Evolutionary conservation across 768 basidiomycete species (phyloP).

Genomic region (Boletus coccyginus): DNA sequence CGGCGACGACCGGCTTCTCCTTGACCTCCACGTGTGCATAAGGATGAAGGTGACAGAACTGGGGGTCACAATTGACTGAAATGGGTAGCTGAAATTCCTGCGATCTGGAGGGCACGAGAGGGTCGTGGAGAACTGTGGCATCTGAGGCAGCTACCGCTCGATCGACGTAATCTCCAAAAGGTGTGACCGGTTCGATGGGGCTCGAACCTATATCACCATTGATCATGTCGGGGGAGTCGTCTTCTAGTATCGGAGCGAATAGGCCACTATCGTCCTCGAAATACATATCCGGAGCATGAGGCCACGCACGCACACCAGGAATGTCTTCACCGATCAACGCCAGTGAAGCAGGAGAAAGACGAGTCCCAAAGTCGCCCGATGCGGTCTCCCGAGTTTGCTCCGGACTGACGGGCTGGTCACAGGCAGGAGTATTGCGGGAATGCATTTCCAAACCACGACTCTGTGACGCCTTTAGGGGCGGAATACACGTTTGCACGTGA

Average conservation of each 20-base stretch:
- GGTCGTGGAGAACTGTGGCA: slow-evolving; percentile 24
- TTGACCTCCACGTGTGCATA: slow-evolving; percentile 17
- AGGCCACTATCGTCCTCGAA: slow-evolving; percentile 32
- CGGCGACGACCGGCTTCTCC: slow-evolving; percentile 36
- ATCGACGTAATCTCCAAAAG: slow-evolving; percentile 75
- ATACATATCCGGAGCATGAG: slow-evolving; percentile 17
- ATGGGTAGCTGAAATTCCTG: slow-evolving; percentile 19
- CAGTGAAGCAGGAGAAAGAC: slow-evolving; percentile 5
- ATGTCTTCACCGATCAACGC: slow-evolving; percentile 10
- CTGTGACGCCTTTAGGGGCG: slow-evolving; percentile 51
- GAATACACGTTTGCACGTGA: slow-evolving; percentile 81
- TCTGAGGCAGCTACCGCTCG: slow-evolving; percentile 55
- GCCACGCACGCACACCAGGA: slow-evolving; percentile 13
- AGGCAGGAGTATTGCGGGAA: slow-evolving; percentile 24
- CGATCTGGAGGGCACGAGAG: slow-evolving; percentile 15
- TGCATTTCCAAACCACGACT: slow-evolving; percentile 14
- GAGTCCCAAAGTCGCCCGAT: not conserved
- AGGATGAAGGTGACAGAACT: slow-evolving; percentile 22
- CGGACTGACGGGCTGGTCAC: slow-evolving; percentile 21
- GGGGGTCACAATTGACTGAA: slow-evolving; percentile 25
- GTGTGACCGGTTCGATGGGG: slow-evolving; percentile 71
- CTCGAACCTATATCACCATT: slow-evolving; percentile 59
- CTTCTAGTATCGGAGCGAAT: slow-evolving; percentile 65
- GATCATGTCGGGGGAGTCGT: slow-evolving; percentile 55
- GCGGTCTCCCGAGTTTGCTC: not conserved